A percentile compares a stretch with the other conserved stretches of the same genome.
phyloP scores from a whole-genome alignment of 176 grass and related monocot genomes.

The Hsuehochloa calcarea region DNA sequence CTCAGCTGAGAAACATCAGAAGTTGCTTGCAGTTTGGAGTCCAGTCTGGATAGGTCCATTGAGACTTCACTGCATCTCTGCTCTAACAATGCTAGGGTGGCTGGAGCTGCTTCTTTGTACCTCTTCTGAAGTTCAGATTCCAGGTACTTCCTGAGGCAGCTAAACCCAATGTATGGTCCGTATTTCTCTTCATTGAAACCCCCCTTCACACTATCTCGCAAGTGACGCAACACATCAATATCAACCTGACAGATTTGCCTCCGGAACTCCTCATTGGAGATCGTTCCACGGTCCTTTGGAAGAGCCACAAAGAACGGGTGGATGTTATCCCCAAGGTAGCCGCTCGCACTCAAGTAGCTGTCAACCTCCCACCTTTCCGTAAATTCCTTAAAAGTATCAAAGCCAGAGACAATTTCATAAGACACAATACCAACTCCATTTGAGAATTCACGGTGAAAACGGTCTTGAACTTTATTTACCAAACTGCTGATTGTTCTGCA shows the following conservation, averaged over 20 bases:
- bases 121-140: conserved; percentile 91
- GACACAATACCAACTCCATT: neutral
- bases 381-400: conserved; percentile 74
- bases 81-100: conserved; percentile 86
- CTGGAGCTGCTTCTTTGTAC: conserved; percentile 93
- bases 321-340: conserved; percentile 90
- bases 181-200: conserved; percentile 96
- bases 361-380: conserved; percentile 92
- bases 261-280: conserved; percentile 89
- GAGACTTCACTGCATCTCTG: conserved; percentile 86
- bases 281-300: conserved; percentile 92
- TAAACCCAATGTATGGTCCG: conserved; percentile 73
- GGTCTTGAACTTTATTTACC: neutral
- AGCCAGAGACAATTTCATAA: conserved; percentile 7
- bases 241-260: conserved; percentile 93
- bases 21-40: conserved; percentile 80
- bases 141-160: conserved; percentile 70
- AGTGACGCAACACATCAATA: conserved; percentile 60
- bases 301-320: conserved; percentile 93
- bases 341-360: conserved; percentile 77
- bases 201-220: conserved; percentile 79
- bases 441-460: neutral
- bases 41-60: conserved; percentile 59
- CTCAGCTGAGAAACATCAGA: conserved; percentile 89
- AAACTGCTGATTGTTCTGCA: neutral